phyloP scores from a whole-genome alignment of 495 filamentous ascomycete genomes.

The Xylaria intraflava region DNA sequence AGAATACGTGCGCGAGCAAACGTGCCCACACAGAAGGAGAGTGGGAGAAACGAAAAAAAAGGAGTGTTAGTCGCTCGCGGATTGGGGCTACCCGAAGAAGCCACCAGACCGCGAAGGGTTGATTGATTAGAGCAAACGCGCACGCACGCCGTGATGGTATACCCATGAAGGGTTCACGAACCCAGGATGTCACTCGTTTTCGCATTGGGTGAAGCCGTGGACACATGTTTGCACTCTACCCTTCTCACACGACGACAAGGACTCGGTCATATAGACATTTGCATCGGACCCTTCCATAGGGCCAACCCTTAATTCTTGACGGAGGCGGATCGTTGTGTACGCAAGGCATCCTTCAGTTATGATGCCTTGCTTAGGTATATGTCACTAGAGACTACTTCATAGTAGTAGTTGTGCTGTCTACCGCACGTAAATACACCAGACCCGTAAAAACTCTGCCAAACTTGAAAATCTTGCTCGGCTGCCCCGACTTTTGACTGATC shows the following conservation, averaged over 20 bases:
- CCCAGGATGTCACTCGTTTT: background rate
- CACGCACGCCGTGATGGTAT: background rate
- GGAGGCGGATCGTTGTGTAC: slow-evolving; percentile 5
- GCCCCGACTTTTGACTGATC: too few relatives aligned
- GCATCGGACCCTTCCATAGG: slow-evolving; percentile 4
- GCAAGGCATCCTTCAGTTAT: background rate
- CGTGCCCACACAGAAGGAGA: background rate
- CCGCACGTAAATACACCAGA: slow-evolving; percentile 12
- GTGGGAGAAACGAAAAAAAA: background rate
- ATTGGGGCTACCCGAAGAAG: slow-evolving; percentile 3
- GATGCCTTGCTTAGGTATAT: background rate
- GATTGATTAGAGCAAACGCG: background rate
- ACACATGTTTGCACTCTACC: background rate
- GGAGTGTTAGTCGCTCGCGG: slow-evolving; percentile 5
- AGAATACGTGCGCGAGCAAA: slow-evolving; percentile 11
- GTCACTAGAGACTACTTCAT: background rate
- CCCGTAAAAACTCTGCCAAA: slow-evolving; percentile 3
- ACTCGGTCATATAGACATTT: background rate
- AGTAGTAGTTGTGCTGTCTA: slow-evolving; percentile 6
- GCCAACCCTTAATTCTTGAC: slow-evolving; percentile 11
- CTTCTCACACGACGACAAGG: slow-evolving; percentile 1
- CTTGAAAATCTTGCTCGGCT: background rate
- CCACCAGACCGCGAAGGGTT: background rate
- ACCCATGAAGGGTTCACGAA: background rate
- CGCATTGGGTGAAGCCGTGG: background rate